Evolutionary conservation across 2,329 filamentous ascomycete species (phyloP).

Genomic region (Stachybotrys echinatus): DNA sequence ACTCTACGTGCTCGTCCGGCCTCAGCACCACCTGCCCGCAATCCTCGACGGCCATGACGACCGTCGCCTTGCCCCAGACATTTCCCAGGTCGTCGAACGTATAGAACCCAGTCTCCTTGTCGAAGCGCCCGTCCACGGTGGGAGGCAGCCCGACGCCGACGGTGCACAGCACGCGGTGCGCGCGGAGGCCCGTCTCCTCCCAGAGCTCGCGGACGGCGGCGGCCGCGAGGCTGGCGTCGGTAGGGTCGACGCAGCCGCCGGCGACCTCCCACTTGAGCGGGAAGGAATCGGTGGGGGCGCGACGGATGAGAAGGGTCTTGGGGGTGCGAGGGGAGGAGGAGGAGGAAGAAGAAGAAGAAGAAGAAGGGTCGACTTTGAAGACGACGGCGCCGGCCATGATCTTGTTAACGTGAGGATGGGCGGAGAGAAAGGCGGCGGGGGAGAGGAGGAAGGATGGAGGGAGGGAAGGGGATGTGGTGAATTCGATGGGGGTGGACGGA

Average conservation of each 20-base stretch:
- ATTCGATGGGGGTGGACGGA: background rate
- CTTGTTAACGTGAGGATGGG: constrained; percentile 12
- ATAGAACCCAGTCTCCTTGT: constrained; percentile 13
- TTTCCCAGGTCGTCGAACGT: constrained; percentile 15
- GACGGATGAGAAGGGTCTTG: constrained; percentile 17
- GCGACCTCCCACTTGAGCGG: constrained; percentile 1
- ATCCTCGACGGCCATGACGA: constrained; percentile 15
- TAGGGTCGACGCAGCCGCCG: constrained; percentile 1
- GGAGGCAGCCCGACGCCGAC: background rate
- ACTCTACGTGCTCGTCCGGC: constrained; percentile 31
- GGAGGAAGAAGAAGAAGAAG: no score
- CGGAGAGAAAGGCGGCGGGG: constrained; percentile 10
- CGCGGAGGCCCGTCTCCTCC: constrained; percentile 38
- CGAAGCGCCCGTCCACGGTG: constrained; percentile 14
- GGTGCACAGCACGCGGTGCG: constrained; percentile 15
- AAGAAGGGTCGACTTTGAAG: no score
- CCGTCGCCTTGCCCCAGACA: constrained; percentile 22
- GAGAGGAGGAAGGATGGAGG: constrained; percentile 6
- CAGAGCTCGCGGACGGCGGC: constrained; percentile 36
- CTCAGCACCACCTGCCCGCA: constrained; percentile 22
- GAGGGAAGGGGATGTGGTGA: constrained; percentile 8
- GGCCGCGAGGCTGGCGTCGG: constrained; percentile 11
- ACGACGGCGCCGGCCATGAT: constrained; percentile 19
- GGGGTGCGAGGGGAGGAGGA: background rate
- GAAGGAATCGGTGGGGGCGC: constrained; percentile 13